Evolutionary conservation across 768 basidiomycete species (phyloP), one percentile per base, ranked within the genome.

Genomic region (Phaffia tasmanica): DNA sequence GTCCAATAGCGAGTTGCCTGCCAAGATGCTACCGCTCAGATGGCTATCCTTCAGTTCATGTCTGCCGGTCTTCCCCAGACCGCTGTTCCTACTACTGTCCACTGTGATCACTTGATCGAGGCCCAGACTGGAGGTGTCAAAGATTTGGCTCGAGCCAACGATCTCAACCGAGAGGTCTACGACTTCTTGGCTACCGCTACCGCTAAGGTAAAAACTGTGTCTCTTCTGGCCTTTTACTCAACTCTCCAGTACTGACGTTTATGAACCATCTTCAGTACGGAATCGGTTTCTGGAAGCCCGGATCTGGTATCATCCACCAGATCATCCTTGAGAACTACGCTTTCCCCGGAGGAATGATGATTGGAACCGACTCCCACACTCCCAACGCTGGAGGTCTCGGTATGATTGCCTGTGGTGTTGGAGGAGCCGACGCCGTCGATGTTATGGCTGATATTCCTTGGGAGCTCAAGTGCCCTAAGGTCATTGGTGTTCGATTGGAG

Each of bases 31-130:
- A 80, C 79, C 71, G 79, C 78, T 74, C 77, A 98, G 89, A 99
- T 99, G 95, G 95, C 95, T 23, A 84, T 99, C 65, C 83, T 99
- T 71, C 95, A 99, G 82, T 99, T 99, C 84, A 99, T 99, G 95
- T 97, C 95, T 61, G 92, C 95, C 21, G 94, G 94, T 70, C 92
- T 99, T 83, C 89, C 89, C 76, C 94, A 91, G 56, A 90, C 89
- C 50, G 94, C 94, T 56, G 93, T 97, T 70, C 94, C 94, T 46
- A 94, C 94, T 71, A 94, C 95, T 70, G 95, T 99, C 55, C 94
- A 99, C 82, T 97, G 93, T 76, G 94, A 99, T 80, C 94, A 99
- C 79, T 83, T 99, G 75, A 97, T 99, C 74, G 91, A 97, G 81
- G 94, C 94, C 50, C 94, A 97, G 76, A 77, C 92, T 62, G 93